Evolutionary conservation across 1,284 basidiomycete species (phyloP), one percentile per base, ranked within the genome.

Genomic region (Neonothopanus nambi): DNA sequence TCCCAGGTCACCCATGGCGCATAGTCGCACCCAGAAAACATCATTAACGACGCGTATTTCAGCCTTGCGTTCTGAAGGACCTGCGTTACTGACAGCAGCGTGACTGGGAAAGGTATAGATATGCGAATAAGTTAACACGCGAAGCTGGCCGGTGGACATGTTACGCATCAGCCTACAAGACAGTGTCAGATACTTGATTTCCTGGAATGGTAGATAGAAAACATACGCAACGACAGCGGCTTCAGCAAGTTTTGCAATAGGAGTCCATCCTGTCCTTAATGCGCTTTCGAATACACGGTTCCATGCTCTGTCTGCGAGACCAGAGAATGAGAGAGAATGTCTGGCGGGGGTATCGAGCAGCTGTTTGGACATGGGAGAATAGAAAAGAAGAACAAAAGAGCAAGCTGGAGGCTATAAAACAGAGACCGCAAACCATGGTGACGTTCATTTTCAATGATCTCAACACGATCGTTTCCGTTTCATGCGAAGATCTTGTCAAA

Each of bases 1-100:
- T 0, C 87, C 88, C 13, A 91, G 70, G 64, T 89, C 87, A 33
- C 80, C 75, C 73, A 84, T 81, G 18, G 78, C 67, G 52, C 77
- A 80, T 13, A 86, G 68, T 18, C 88, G 73, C 23, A 86, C 70
- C 87, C 87, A 89, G 65, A 89, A 89, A 8, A 74, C 68, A 61
- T 88, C 83, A 57, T 76, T 81, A 18, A 79, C 62, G 41, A 89
- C 83, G 24, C 77, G 70, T 24, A 89, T 67, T 59, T 82, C 79
- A 6, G 80, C 81, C 52, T 68, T 71, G 45, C 64, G 61, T 8
- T 62, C 64, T 33, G 13, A 33, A 33, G 30, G 30, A 0, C 54
- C 58, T 49, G 62, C 48, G 21, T 48, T 48, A 20, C 54, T 51
- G 50, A 51, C 45, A 49, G 56, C 60, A 50, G 60, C 44, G 17